Percentiles rank a stretch among this genome's conserved stretches.
phyloP scores from a whole-genome alignment of 371 early-diverging fungal species.

The Rhizomucor pusillus region DNA sequence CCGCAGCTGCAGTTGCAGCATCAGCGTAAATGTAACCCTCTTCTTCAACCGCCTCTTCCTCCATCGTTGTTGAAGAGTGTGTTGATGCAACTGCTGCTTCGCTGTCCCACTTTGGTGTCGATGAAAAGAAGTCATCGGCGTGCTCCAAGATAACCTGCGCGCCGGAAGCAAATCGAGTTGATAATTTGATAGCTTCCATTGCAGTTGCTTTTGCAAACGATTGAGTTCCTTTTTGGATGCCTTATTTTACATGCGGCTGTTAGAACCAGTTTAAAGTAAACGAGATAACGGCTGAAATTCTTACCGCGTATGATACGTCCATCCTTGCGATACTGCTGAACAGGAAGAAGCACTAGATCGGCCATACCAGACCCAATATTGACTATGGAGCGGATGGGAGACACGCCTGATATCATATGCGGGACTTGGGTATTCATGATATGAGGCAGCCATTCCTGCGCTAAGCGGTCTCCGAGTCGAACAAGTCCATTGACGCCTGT shows the following conservation, averaged over 20 bases:
- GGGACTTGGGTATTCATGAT: conserved; percentile 87
- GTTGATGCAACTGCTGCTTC: conserved; percentile 2
- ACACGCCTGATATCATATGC: conserved; percentile 86
- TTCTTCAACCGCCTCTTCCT: conserved; percentile 10
- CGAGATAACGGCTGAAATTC: too few relatives aligned
- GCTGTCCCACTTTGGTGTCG: conserved; percentile 10
- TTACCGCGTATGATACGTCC: conserved; percentile 83
- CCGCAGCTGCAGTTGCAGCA: conserved; percentile 2
- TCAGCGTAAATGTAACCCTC: conserved; percentile 10
- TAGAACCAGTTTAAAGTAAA: too few relatives aligned
- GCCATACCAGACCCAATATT: conserved; percentile 91
- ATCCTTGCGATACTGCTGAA: conserved; percentile 92
- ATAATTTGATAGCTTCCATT: conserved; percentile 86
- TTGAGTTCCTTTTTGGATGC: conserved; percentile 80
- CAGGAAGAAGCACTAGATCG: conserved; percentile 88
- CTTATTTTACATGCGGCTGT: too few relatives aligned
- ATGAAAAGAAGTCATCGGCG: conserved; percentile 79
- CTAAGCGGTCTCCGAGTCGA: conserved; percentile 59
- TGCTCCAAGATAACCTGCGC: conserved; percentile 89
- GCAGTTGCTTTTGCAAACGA: conserved; percentile 90
- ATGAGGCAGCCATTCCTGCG: conserved; percentile 86
- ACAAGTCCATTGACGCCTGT: conserved; percentile 70
- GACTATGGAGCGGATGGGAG: conserved; percentile 85
- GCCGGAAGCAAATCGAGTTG: conserved; percentile 86
- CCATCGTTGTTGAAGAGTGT: neutral